Evolutionary conservation across 441 rosid genomes (phyloP), one percentile per base, ranked within the genome.

Genomic region (Aleurites moluccanus): DNA sequence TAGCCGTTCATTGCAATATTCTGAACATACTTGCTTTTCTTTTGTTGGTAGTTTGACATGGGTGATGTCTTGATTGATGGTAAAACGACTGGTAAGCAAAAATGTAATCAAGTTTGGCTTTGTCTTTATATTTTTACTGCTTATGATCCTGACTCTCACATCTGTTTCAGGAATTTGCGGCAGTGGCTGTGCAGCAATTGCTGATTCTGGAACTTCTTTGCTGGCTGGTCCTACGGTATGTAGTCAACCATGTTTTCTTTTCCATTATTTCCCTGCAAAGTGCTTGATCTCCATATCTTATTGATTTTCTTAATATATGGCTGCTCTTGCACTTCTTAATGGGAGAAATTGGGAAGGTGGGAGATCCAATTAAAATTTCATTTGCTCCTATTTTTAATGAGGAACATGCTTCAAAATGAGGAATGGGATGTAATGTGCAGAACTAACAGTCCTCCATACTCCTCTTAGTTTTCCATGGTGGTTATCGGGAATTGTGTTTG

Each of bases 151-250:
- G 30, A 80, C 61, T 57, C 59, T 20, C 16, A 0, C 5, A 2
- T 45, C 1, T 74, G 18, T 80, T 78, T 69, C 88, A 91, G 98
- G 98, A 77, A 82, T 84, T 79, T 92, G 98, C 72, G 81, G 77
- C 9, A 45, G 79, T 73, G 98, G 96, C 60, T 92, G 98, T 79
- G 70, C 86, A 8, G 96, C 94, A 20, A 89, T 92, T 82, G 94
- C 92, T 72, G 96, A 92, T 81, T 91, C 96, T 28, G 96, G 98
- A 79, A 92, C 96, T 75, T 92, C 96, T 30, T 75, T 92, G 85
- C 69, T 92, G 84, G 88, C 94, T 42, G 96, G 98, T 67, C 98
- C 98, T 30, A 89, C 92, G 75, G 98, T 91, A 66, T 64, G 89
- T 73, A 68, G 67, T 79, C 47, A 38, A 40, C 53, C 47, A 10